These are phyloP conservation scores for Orbilia javanica DNA, from an alignment of 2,329 filamentous ascomycete genomes.

Conservation along the genomic window DNA sequence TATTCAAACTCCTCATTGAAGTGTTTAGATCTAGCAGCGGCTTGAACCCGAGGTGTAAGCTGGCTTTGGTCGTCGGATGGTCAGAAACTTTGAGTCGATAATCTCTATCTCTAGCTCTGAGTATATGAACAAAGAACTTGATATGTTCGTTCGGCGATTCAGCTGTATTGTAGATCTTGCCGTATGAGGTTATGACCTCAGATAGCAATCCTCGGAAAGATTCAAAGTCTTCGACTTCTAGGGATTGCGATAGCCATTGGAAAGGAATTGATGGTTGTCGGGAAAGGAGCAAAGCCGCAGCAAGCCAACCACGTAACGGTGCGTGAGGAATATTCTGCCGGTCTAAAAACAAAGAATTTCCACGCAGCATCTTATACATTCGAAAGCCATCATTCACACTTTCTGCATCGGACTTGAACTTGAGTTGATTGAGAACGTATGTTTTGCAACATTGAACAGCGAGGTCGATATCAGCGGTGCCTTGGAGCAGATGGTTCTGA, in stretches of 20 bases:
- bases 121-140: constrained; percentile 32
- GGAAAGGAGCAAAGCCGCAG: constrained; percentile 37
- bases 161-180: background rate
- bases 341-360: background rate
- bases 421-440: background rate
- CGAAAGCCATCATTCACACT: background rate
- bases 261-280: constrained; percentile 19
- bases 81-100: background rate
- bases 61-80: background rate
- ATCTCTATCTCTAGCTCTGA: background rate
- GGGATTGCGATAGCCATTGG: constrained; percentile 2
- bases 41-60: background rate
- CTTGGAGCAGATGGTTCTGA: constrained; percentile 5
- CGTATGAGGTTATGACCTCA: constrained; percentile 9
- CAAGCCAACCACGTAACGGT: constrained; percentile 26
- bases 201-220: background rate
- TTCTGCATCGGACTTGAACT: background rate
- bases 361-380: constrained; percentile 14
- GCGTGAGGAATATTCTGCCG: background rate
- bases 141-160: constrained; percentile 4
- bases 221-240: background rate
- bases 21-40: background rate
- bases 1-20: background rate
- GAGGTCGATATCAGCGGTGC: constrained; percentile 3
- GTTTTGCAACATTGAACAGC: constrained; percentile 6